Evolutionary conservation across 768 basidiomycete species (phyloP).

Genomic region (Kwoniella heveanensis): DNA sequence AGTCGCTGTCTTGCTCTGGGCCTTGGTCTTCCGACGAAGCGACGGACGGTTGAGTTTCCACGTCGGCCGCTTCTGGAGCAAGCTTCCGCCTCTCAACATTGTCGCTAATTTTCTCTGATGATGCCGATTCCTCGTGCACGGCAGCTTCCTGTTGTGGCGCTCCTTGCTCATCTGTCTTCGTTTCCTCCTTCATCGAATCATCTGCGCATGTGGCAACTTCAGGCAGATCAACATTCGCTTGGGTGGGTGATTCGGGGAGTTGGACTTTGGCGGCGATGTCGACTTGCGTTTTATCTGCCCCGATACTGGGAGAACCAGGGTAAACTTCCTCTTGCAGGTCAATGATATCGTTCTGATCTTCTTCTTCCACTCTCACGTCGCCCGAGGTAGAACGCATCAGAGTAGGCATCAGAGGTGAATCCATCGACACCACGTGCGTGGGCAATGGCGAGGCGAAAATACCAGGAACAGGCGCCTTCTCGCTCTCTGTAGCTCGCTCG

Average conservation of each 20-base stretch:
- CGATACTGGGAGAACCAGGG: slow-evolving; percentile 8
- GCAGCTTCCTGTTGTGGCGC: background rate
- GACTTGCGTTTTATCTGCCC: slow-evolving; percentile 2
- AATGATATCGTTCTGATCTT: slow-evolving; percentile 13
- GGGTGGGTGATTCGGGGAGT: slow-evolving; percentile 6
- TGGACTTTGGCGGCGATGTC: slow-evolving; percentile 12
- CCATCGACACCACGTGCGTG: slow-evolving; percentile 7
- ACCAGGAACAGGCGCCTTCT: background rate
- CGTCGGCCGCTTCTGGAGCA: background rate
- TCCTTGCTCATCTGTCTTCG: background rate
- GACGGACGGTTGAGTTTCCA: background rate
- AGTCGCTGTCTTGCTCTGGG: background rate
- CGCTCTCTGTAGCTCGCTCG: background rate
- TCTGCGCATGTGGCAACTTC: background rate
- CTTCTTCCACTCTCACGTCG: slow-evolving; percentile 7
- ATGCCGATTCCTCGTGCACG: slow-evolving; percentile 3
- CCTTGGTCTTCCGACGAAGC: background rate
- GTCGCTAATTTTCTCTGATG: too few species aligned
- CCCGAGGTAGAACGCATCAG: slow-evolving; percentile 21
- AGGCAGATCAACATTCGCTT: slow-evolving; percentile 4
- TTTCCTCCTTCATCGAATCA: background rate
- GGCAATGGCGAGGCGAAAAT: slow-evolving; percentile 6
- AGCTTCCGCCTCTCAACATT: background rate
- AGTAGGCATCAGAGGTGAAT: slow-evolving; percentile 37
- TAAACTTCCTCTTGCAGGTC: slow-evolving; percentile 21